Evolutionary conservation across 768 basidiomycete genomes (phyloP).

Genomic region (Termitomyces eurrhizus): DNA sequence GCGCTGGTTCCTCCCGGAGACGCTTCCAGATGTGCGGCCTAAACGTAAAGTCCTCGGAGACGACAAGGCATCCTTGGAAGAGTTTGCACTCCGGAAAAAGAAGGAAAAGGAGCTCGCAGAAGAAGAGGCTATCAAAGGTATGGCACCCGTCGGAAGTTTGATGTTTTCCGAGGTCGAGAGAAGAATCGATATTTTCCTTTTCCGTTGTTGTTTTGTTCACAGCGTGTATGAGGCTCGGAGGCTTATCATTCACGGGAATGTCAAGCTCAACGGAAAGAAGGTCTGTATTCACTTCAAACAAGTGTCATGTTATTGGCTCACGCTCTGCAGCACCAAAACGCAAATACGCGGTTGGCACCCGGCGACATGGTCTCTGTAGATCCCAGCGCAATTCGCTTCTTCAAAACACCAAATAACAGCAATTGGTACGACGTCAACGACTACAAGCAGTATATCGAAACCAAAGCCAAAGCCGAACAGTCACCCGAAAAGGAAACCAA

Average conservation of each 20-base stretch:
- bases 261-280: constrained; percentile 85
- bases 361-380: constrained; percentile 94
- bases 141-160: constrained; percentile 91
- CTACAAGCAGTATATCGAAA: constrained; percentile 14
- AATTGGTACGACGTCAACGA: constrained; percentile 31
- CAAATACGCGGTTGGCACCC: constrained; percentile 86
- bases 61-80: constrained; percentile 44
- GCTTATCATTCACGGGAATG: constrained; percentile 82
- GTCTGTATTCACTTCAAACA: constrained; percentile 34
- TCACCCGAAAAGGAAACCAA: neutral
- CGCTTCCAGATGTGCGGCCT: constrained; percentile 81
- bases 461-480: constrained; percentile 6
- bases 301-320: neutral
- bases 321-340: constrained; percentile 63
- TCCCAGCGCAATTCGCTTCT: constrained; percentile 72
- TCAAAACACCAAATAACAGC: constrained; percentile 37
- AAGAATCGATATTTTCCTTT: constrained; percentile 88
- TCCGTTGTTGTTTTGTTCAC: constrained; percentile 81
- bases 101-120: constrained; percentile 45
- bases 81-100: constrained; percentile 56
- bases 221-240: constrained; percentile 89
- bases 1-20: constrained; percentile 88
- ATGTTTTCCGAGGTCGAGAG: constrained; percentile 96
- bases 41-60: constrained; percentile 39
- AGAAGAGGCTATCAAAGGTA: constrained; percentile 54